phyloP scores from a whole-genome alignment of 768 basidiomycete species.

The Cytidiella melzeri region DNA sequence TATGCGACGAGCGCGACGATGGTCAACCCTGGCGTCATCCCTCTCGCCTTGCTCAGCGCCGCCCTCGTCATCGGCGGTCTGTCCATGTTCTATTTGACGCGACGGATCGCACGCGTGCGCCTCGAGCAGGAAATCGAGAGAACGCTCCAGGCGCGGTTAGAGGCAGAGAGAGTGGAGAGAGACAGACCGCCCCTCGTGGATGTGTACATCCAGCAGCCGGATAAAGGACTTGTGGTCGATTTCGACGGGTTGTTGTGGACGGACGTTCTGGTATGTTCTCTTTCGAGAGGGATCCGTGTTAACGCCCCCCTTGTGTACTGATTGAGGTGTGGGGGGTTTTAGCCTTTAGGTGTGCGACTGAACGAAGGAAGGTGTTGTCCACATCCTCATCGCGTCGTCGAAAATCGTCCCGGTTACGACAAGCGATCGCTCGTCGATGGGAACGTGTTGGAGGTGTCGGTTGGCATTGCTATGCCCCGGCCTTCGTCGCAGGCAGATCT shows the following conservation, averaged over 20 bases:
- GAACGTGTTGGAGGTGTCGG: constrained; percentile 3
- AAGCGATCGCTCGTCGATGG: constrained; percentile 2
- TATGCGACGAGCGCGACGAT: neutral
- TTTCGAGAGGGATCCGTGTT: neutral
- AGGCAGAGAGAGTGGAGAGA: constrained; percentile 2
- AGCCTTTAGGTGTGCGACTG: constrained; percentile 4
- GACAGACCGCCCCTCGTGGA: constrained; percentile 7
- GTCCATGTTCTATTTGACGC: constrained; percentile 6
- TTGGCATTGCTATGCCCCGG: constrained; percentile 7
- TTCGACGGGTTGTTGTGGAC: neutral
- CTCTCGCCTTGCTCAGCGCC: constrained; percentile 10
- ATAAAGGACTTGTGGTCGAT: neutral
- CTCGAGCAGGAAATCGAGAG: constrained; percentile 2
- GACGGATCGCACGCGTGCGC: constrained; percentile 5
- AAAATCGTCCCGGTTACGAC: constrained; percentile 4
- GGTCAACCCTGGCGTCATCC: constrained; percentile 6
- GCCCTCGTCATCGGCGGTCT: constrained; percentile 10
- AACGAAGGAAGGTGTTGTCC: neutral
- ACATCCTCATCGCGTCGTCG: constrained; percentile 7
- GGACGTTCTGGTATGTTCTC: constrained; percentile 3
- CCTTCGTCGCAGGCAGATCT: neutral
- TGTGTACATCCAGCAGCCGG: constrained; percentile 7
- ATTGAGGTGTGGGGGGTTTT: neutral
- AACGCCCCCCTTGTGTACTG: neutral
- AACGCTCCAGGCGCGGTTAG: neutral